Percentiles rank a stretch among this genome's conserved stretches.
Conservation (phyloP, 106 monocot genomes). For the Agapanthus africanus region DNA sequence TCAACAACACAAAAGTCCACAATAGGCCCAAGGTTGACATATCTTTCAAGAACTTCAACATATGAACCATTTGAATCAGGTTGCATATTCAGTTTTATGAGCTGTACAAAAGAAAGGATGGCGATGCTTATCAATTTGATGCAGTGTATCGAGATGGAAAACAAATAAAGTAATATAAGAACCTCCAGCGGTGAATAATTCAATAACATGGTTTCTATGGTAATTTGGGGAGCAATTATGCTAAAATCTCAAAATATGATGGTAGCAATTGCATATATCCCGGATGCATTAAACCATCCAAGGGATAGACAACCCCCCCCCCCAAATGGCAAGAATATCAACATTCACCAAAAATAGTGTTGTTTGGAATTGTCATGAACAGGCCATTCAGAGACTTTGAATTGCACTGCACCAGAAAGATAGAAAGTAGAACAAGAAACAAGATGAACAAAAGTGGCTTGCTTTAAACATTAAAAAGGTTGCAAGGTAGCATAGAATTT, state of each 20-base stretch:
- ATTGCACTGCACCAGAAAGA: background rate
- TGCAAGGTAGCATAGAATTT: background rate
- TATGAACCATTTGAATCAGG: slow-evolving; percentile 92
- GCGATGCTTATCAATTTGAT: no score
- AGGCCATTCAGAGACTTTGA: no score
- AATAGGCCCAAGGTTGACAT: slow-evolving; percentile 96
- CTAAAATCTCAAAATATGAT: background rate
- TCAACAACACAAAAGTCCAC: slow-evolving; percentile 98
- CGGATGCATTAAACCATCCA: background rate
- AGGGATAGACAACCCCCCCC: background rate
- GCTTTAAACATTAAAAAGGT: background rate
- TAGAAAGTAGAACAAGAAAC: background rate
- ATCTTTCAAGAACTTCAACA: slow-evolving; percentile 90
- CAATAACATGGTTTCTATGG: background rate
- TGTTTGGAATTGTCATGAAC: background rate
- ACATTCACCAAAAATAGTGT: no score
- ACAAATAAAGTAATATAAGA: background rate
- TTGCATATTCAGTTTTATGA: slow-evolving; percentile 93
- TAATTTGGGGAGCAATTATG: background rate
- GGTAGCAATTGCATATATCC: background rate
- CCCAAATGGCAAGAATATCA: background rate
- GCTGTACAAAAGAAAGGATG: slow-evolving; percentile 24
- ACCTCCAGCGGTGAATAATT: background rate
- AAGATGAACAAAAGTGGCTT: background rate
- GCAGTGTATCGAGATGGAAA: no score